These are phyloP conservation scores for Globisporangium solare DNA, from an alignment of 352 stramenopile species.

Conservation along the genomic window DNA sequence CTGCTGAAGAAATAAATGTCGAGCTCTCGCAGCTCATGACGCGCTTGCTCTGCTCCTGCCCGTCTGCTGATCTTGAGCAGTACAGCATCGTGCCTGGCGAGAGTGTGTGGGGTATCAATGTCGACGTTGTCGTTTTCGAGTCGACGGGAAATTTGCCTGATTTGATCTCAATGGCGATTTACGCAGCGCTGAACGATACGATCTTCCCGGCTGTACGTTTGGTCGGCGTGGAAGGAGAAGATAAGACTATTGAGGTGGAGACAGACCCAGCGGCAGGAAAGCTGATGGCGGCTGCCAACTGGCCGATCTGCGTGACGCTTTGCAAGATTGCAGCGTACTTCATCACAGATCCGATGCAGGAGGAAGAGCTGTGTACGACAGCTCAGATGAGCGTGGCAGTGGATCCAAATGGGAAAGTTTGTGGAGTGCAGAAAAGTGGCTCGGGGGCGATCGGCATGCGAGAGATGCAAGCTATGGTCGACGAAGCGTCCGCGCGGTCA, in stretches of 20 bases:
- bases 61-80: conserved; percentile 42
- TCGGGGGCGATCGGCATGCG: conserved; percentile 60
- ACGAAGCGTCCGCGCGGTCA: conserved; percentile 58
- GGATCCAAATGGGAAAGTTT: conserved; percentile 51
- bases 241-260: conserved; percentile 76
- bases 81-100: conserved; percentile 69
- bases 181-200: conserved; percentile 76
- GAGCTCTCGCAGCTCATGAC: conserved; percentile 80
- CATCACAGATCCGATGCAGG: conserved; percentile 61
- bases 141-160: conserved; percentile 70
- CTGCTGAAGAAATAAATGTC: conserved; percentile 70
- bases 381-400: conserved; percentile 73
- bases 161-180: conserved; percentile 75
- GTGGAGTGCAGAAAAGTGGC: conserved; percentile 74
- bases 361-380: conserved; percentile 75
- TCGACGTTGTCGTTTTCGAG: conserved; percentile 81
- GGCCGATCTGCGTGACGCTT: conserved; percentile 72
- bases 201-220: conserved; percentile 68
- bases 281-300: conserved; percentile 47
- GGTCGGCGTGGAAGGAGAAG: conserved; percentile 66
- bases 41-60: conserved; percentile 49
- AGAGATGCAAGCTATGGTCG: conserved; percentile 79
- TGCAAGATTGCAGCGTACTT: conserved; percentile 70
- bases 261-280: conserved; percentile 55
- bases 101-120: conserved; percentile 65